Percentiles rank a stretch among this genome's conserved stretches.
These are phyloP conservation scores for Mycena kentingensis DNA, from an alignment of 768 basidiomycete genomes.

Conservation along the genomic window DNA sequence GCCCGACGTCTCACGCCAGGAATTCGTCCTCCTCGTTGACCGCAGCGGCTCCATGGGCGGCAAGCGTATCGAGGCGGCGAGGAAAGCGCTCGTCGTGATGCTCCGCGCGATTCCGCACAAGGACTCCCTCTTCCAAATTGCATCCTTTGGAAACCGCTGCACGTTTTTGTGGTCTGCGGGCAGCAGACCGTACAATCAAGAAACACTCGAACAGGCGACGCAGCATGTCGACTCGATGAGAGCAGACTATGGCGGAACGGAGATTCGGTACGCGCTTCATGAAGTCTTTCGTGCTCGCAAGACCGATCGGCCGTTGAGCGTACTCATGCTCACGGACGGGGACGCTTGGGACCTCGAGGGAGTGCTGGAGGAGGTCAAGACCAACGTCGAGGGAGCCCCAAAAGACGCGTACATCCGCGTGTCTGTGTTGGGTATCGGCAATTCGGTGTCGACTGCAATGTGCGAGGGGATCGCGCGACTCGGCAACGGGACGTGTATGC, in stretches of 20 bases:
- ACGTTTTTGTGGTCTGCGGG: slow-evolving; percentile 31
- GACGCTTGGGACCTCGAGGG: slow-evolving; percentile 22
- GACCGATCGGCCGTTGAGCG: slow-evolving; percentile 33
- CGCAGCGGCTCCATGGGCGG: slow-evolving; percentile 43
- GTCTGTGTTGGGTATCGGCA: slow-evolving; percentile 50
- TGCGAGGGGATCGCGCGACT: slow-evolving; percentile 42
- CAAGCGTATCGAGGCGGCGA: slow-evolving; percentile 36
- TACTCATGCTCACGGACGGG: slow-evolving; percentile 52
- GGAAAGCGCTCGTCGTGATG: slow-evolving; percentile 39
- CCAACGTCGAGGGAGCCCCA: slow-evolving; percentile 27
- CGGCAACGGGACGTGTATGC: slow-evolving; percentile 43
- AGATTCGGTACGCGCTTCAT: slow-evolving; percentile 37
- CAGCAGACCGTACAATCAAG: slow-evolving; percentile 27
- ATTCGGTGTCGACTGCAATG: slow-evolving; percentile 39
- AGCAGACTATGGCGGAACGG: slow-evolving; percentile 43
- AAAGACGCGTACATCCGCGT: slow-evolving; percentile 36
- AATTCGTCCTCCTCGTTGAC: slow-evolving; percentile 51
- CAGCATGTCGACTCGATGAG: slow-evolving; percentile 30
- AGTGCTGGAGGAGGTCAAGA: slow-evolving; percentile 11
- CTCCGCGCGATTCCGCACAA: slow-evolving; percentile 38
- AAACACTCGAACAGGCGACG: slow-evolving; percentile 31
- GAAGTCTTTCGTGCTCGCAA: slow-evolving; percentile 31
- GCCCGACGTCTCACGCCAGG: slow-evolving; percentile 37
- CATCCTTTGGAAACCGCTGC: slow-evolving; percentile 37
- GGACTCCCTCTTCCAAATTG: slow-evolving; percentile 44